Evolutionary conservation across 2,329 filamentous ascomycete genomes (phyloP).

Genomic region (Harringtonia aguacate): DNA sequence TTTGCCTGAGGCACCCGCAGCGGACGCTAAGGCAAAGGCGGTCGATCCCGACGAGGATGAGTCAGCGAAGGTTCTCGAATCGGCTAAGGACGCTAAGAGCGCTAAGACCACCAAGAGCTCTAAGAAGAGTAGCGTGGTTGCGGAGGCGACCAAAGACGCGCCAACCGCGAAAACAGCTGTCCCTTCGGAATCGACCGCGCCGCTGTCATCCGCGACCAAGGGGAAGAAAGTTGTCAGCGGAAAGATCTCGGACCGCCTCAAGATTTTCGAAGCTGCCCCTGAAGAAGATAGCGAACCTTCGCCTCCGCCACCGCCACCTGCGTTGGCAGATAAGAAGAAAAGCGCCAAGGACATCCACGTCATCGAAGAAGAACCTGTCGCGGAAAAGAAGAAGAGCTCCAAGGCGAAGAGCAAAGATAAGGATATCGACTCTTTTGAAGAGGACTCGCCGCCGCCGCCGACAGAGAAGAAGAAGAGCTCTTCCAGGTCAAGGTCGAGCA

Average conservation of each 20-base stretch:
- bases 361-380: conserved; percentile 13
- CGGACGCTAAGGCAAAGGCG: conserved; percentile 3
- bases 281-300: conserved; percentile 20
- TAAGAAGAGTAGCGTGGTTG: conserved; percentile 24
- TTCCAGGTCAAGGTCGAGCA: no score
- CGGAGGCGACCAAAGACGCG: conserved; percentile 7
- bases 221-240: conserved; percentile 36
- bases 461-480: neutral
- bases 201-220: conserved; percentile 1
- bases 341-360: conserved; percentile 18
- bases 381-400: conserved; percentile 7
- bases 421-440: neutral
- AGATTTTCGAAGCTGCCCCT: conserved; percentile 39
- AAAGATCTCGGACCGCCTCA: conserved; percentile 46
- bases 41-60: conserved; percentile 4
- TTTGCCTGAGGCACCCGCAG: conserved; percentile 11
- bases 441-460: no score
- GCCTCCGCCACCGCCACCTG: conserved; percentile 24
- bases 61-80: conserved; percentile 7
- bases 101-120: conserved; percentile 16
- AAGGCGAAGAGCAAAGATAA: conserved; percentile 6
- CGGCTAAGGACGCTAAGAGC: conserved; percentile 7
- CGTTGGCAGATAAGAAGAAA: conserved; percentile 25
- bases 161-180: neutral
- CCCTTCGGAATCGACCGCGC: neutral